phyloP scores from a whole-genome alignment of 352 stramenopile genomes.

The Phytophthora capsici region DNA sequence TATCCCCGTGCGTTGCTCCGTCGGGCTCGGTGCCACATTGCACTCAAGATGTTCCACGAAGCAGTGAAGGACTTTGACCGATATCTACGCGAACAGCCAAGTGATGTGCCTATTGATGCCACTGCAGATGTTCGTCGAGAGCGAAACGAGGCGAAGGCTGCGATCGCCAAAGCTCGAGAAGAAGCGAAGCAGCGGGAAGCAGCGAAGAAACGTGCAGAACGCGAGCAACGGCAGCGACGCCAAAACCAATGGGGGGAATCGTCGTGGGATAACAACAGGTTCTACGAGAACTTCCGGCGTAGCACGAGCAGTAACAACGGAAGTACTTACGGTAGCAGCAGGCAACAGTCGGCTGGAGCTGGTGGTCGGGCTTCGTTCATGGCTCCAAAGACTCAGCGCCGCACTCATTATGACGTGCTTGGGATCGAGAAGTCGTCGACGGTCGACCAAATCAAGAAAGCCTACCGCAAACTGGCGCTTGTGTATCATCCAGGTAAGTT shows the following conservation, averaged over 20 bases:
- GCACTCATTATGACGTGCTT: slow-evolving; percentile 86
- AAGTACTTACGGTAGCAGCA: slow-evolving; percentile 8
- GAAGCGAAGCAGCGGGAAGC: slow-evolving; percentile 45
- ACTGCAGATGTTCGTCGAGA: slow-evolving; percentile 54
- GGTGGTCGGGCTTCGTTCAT: slow-evolving; percentile 41
- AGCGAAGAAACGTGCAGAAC: slow-evolving; percentile 50
- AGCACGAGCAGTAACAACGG: slow-evolving; percentile 22
- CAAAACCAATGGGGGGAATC: slow-evolving; percentile 39
- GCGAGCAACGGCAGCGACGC: slow-evolving; percentile 50
- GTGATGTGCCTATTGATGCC: slow-evolving; percentile 23
- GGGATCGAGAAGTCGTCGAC: slow-evolving; percentile 63
- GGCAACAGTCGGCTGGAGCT: slow-evolving; percentile 29
- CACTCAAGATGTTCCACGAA: slow-evolving; percentile 61
- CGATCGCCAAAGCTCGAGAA: slow-evolving; percentile 54
- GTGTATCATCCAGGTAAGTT: slow-evolving; percentile 83
- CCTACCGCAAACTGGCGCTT: slow-evolving; percentile 90
- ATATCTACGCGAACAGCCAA: slow-evolving; percentile 61
- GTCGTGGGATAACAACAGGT: slow-evolving; percentile 62
- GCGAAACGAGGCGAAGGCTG: slow-evolving; percentile 50
- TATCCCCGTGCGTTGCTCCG: slow-evolving; percentile 70
- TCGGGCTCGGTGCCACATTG: slow-evolving; percentile 72
- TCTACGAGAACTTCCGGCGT: slow-evolving; percentile 57
- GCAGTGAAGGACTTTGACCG: slow-evolving; percentile 79
- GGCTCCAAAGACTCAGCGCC: slow-evolving; percentile 39
- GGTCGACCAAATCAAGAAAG: slow-evolving; percentile 85